A percentile compares a stretch with the other conserved stretches of the same genome.
phyloP scores from a whole-genome alignment of 495 filamentous ascomycete genomes.

The Aspergillus panamensis region DNA sequence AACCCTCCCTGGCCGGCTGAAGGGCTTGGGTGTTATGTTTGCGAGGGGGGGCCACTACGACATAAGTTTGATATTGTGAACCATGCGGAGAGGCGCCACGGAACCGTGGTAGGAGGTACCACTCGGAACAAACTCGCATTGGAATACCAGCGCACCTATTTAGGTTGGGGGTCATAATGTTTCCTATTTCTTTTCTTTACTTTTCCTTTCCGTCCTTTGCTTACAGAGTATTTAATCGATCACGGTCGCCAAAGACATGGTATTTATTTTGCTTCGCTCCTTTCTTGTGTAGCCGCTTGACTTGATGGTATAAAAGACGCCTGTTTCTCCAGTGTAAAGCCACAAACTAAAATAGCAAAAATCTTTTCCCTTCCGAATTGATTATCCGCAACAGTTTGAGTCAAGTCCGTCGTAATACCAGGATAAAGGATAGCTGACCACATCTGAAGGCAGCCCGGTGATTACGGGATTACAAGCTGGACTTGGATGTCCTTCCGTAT shows the following conservation, averaged over 20 bases:
- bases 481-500: no score
- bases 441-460: no score
- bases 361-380: no score
- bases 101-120: conserved; percentile 9
- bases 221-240: background rate
- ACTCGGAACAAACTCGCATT: conserved; percentile 4
- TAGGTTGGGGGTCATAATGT: background rate
- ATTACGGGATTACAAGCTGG: no score
- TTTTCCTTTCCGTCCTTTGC: background rate
- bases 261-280: conserved; percentile 10
- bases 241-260: background rate
- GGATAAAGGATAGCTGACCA: no score
- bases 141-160: background rate
- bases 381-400: no score
- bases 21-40: conserved; percentile 14
- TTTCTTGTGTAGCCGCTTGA: no score
- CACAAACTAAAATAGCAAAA: no score
- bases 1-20: conserved; percentile 17
- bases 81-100: conserved; percentile 12
- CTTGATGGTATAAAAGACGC: no score
- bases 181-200: background rate
- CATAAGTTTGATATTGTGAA: conserved; percentile 16
- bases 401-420: no score
- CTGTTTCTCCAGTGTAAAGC: no score
- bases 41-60: conserved; percentile 9